Evolutionary conservation across 345 rosid genomes (phyloP).

Genomic region (Excoecaria agallocha): DNA sequence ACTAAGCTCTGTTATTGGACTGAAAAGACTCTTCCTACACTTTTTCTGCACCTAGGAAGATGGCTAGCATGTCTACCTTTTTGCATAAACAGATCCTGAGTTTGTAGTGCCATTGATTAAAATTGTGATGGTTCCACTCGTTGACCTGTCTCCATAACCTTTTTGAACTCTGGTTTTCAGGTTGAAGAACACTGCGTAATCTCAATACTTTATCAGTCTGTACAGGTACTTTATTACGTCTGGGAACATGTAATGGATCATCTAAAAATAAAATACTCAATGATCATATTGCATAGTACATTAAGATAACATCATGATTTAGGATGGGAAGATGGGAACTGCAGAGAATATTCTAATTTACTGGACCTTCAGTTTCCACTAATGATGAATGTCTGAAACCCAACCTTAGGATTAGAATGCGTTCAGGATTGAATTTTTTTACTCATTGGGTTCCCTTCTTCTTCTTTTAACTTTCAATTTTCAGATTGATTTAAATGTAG

Average conservation of each 20-base stretch:
- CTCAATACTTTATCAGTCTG: conserved; percentile 69
- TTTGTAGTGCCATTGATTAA: conserved; percentile 4
- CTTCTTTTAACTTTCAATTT: conserved; percentile 7
- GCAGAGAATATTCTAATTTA: neutral
- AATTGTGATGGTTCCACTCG: conserved; percentile 18
- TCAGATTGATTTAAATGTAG: conserved; percentile 79
- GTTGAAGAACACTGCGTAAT: conserved; percentile 77
- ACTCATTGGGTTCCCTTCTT: neutral
- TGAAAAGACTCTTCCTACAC: neutral
- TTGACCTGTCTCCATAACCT: conserved; percentile 24
- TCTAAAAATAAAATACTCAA: neutral
- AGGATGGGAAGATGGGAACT: neutral
- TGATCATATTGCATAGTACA: neutral
- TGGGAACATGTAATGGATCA: neutral
- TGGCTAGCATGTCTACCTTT: neutral
- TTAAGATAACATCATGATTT: neutral
- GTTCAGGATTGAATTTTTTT: neutral
- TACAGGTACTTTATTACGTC: conserved; percentile 49
- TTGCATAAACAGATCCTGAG: neutral
- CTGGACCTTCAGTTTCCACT: neutral
- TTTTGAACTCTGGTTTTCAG: conserved; percentile 44
- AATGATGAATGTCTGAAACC: neutral
- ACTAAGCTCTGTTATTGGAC: conserved; percentile 7
- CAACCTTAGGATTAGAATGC: neutral
- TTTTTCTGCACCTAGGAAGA: neutral